These are phyloP conservation scores for Phalaenopsis aphrodite DNA, from an alignment of 106 monocot genomes.

Conservation along the genomic window DNA sequence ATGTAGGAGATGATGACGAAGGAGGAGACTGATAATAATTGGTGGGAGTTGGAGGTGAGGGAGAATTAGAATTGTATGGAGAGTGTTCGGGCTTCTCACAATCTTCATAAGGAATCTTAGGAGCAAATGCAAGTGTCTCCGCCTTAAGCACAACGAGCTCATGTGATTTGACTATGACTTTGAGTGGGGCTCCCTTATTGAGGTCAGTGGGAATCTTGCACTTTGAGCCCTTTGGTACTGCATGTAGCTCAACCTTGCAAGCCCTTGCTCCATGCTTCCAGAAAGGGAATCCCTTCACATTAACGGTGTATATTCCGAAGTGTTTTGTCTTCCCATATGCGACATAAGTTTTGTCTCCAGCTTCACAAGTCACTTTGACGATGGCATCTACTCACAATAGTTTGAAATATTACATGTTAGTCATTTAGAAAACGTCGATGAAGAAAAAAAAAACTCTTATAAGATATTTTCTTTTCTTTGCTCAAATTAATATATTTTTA, in stretches of 20 bases:
- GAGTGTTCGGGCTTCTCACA: constrained; percentile 20
- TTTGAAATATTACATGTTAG: too few species aligned
- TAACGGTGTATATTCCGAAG: constrained; percentile 31
- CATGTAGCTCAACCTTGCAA: constrained; percentile 36
- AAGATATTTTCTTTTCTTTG: too few species aligned
- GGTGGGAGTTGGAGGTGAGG: constrained; percentile 14
- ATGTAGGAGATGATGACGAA: not conserved
- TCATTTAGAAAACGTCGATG: too few species aligned
- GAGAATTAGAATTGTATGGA: constrained; percentile 13
- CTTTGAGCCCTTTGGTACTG: constrained; percentile 33
- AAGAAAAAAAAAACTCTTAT: too few species aligned
- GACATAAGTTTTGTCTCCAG: constrained; percentile 14
- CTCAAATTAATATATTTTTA: too few species aligned
- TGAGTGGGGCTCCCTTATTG: constrained; percentile 24
- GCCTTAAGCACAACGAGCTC: constrained; percentile 27
- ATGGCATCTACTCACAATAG: constrained; percentile 24
- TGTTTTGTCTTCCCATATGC: constrained; percentile 27
- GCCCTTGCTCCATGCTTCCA: constrained; percentile 25
- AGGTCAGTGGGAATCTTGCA: constrained; percentile 37
- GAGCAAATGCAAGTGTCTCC: constrained; percentile 36
- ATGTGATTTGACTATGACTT: constrained; percentile 18
- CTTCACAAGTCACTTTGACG: constrained; percentile 48
- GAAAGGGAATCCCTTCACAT: constrained; percentile 27
- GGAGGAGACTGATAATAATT: constrained; percentile 15
- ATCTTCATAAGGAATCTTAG: constrained; percentile 30